Evolutionary conservation across 495 filamentous ascomycete genomes (phyloP).

Genomic region (Melanomma pulvis-pyrius): DNA sequence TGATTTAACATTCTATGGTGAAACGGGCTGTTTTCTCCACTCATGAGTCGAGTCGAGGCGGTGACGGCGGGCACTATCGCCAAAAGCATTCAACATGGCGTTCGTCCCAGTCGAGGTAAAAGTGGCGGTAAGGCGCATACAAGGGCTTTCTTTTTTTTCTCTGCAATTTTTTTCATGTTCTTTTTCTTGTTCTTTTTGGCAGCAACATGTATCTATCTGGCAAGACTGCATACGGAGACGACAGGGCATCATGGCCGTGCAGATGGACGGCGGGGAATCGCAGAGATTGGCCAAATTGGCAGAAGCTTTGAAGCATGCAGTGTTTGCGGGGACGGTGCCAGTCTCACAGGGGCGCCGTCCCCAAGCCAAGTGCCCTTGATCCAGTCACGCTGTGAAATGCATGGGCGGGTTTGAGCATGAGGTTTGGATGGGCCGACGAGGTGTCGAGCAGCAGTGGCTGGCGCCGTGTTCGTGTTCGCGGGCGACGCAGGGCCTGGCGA

Average conservation of each 20-base stretch:
- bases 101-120: conserved; percentile 1
- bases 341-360: background rate
- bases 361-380: background rate
- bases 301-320: conserved; percentile 15
- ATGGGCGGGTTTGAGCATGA: conserved; percentile 15
- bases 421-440: background rate
- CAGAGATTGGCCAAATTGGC: background rate
- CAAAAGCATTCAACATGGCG: conserved; percentile 39
- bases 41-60: background rate
- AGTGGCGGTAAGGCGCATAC: conserved; percentile 4
- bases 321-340: conserved; percentile 14
- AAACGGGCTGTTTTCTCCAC: conserved; percentile 15
- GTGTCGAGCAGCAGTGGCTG: background rate
- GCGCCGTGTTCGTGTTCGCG: background rate
- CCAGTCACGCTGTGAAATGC: background rate
- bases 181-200: background rate
- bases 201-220: background rate
- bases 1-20: conserved; percentile 8
- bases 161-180: too few species aligned
- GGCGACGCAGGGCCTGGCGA: background rate
- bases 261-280: background rate
- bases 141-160: background rate
- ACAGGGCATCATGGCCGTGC: background rate
- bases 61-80: background rate
- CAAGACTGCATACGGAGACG: too few species aligned